phyloP scores from a whole-genome alignment of 257 asterid genomes.

The Dorcoceras hygrometricum region DNA sequence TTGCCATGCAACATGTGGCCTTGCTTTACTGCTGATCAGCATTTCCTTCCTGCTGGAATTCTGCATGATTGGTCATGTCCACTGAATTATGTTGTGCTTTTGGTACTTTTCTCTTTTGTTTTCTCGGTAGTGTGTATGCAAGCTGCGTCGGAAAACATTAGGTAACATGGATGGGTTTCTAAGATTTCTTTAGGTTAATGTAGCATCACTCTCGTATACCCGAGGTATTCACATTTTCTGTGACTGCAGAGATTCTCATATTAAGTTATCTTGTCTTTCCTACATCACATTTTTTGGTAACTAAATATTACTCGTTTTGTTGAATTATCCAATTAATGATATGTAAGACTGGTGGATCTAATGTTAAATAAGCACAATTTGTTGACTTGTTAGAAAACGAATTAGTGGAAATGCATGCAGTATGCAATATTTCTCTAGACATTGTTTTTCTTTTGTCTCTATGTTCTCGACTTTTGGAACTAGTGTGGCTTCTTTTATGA shows the following conservation, averaged over 20 bases:
- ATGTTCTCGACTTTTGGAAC: constrained; percentile 8
- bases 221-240: neutral
- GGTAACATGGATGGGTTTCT: neutral
- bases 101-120: constrained; percentile 16
- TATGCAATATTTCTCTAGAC: constrained; percentile 1
- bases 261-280: neutral
- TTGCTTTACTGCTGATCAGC: constrained; percentile 25
- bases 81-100: constrained; percentile 25
- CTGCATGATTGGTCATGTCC: constrained; percentile 24
- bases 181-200: constrained; percentile 1
- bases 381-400: constrained; percentile 4
- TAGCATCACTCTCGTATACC: constrained; percentile 17
- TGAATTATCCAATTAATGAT: constrained; percentile 6
- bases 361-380: constrained; percentile 4
- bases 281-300: too few relatives aligned
- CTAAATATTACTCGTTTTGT: constrained; percentile 28
- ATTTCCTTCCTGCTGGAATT: constrained; percentile 22
- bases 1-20: constrained; percentile 21
- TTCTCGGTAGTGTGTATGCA: constrained; percentile 21
- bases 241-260: neutral
- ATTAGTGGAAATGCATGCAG: constrained; percentile 17
- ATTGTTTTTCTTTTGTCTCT: neutral
- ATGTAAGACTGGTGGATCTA: constrained; percentile 20
- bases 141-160: too few relatives aligned
- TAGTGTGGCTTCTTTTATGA: constrained; percentile 10